Evolutionary conservation across 345 rosid species (phyloP).

Genomic region (Populus simonii): DNA sequence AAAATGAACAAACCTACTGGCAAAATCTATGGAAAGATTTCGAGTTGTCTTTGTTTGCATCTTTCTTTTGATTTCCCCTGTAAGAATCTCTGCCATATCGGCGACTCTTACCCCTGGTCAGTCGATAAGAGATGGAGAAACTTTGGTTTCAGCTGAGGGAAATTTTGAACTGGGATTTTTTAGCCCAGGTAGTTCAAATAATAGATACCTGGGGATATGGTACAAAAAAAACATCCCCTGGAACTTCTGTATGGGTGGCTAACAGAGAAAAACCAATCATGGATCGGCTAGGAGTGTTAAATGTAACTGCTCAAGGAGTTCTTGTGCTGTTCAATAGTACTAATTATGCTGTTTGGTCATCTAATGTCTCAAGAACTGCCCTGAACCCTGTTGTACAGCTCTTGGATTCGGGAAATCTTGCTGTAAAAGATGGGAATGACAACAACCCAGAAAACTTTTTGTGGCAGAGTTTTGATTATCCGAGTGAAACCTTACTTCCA

Average conservation of each 20-base stretch:
- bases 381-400: conserved; percentile 8
- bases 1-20: background rate
- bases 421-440: background rate
- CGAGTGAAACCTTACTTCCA: conserved; percentile 10
- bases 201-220: background rate
- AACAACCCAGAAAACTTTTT: background rate
- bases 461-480: conserved; percentile 13
- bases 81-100: background rate
- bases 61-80: background rate
- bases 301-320: conserved; percentile 6
- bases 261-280: background rate
- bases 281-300: background rate
- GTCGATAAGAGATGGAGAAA: conserved; percentile 3
- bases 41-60: background rate
- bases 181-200: conserved; percentile 1
- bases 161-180: conserved; percentile 1
- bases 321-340: background rate
- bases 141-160: background rate
- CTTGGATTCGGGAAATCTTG: conserved; percentile 1
- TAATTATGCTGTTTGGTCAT: background rate
- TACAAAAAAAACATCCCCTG: background rate
- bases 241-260: background rate
- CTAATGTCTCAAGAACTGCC: background rate
- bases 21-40: background rate
- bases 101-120: background rate